Conservation (phyloP, 495 filamentous ascomycete genomes). For the Corynascus novoguineensis region DNA sequence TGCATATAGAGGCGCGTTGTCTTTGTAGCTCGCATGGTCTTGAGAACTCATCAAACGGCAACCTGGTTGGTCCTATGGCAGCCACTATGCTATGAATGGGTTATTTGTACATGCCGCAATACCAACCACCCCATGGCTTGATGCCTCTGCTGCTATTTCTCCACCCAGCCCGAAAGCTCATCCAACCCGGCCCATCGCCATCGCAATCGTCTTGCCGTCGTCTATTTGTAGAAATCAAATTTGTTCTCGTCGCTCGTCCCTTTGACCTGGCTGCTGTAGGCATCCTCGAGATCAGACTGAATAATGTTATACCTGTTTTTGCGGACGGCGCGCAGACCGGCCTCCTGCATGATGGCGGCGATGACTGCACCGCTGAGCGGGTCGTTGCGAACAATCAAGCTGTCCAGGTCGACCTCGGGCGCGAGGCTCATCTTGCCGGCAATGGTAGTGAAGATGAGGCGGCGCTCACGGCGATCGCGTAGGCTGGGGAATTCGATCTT, state of each 20-base stretch:
- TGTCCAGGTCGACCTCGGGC: conserved; percentile 93
- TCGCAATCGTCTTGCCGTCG: not conserved
- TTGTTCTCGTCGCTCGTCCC: conserved; percentile 72
- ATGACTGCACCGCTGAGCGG: conserved; percentile 92
- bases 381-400: conserved; percentile 92
- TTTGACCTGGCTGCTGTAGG: conserved; percentile 93
- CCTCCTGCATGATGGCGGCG: conserved; percentile 98
- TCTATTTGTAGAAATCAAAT: conserved; percentile 64
- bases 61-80: conserved; percentile 9
- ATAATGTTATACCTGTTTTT: conserved; percentile 99
- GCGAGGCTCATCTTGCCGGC: conserved; percentile 93
- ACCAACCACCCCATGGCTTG: not conserved
- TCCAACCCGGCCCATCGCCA: not conserved
- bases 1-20: too few species aligned
- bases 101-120: conserved; percentile 9
- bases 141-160: not conserved
- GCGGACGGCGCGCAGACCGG: conserved; percentile 85
- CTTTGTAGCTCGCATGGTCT: not conserved
- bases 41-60: conserved; percentile 1
- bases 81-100: not conserved
- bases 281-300: conserved; percentile 90
- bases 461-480: conserved; percentile 84
- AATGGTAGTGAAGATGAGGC: conserved; percentile 94
- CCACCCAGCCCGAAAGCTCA: not conserved
- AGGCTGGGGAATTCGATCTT: conserved; percentile 98